These are phyloP conservation scores for Capsicum chinense DNA, from an alignment of 257 asterid species.

Conservation along the genomic window DNA sequence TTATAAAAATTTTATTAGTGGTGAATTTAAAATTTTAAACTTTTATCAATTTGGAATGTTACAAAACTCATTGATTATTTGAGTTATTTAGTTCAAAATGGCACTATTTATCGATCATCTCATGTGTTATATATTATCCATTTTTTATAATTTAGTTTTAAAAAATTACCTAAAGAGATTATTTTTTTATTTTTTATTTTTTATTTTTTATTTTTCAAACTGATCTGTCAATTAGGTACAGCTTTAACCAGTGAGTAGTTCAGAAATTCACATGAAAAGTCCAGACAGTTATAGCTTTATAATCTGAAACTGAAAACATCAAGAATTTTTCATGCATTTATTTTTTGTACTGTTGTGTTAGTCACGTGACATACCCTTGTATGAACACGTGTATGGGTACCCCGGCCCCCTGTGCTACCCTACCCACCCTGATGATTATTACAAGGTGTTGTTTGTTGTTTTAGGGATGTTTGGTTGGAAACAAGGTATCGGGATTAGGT, in stretches of 20 bases:
- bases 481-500: too few relatives aligned
- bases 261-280: conserved; percentile 27
- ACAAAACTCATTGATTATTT: too few relatives aligned
- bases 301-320: conserved; percentile 14
- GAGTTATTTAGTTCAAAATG: neutral
- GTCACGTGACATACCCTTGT: conserved; percentile 49
- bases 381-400: conserved; percentile 40
- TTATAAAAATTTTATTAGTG: too few relatives aligned
- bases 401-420: neutral
- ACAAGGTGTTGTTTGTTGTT: too few relatives aligned
- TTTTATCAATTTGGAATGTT: too few relatives aligned
- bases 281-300: neutral
- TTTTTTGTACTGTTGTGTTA: conserved; percentile 14
- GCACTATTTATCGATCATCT: neutral
- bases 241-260: conserved; percentile 6
- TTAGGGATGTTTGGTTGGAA: too few relatives aligned
- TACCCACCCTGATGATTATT: neutral
- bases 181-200: too few relatives aligned
- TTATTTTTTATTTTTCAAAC: neutral
- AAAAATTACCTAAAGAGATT: too few relatives aligned
- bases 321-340: conserved; percentile 28
- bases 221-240: neutral
- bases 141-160: neutral
- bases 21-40: too few relatives aligned
- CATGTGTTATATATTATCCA: neutral